Base-by-base conservation (phyloP, 2,329 filamentous ascomycete genomes). In the Alternaria conjuncta region DNA sequence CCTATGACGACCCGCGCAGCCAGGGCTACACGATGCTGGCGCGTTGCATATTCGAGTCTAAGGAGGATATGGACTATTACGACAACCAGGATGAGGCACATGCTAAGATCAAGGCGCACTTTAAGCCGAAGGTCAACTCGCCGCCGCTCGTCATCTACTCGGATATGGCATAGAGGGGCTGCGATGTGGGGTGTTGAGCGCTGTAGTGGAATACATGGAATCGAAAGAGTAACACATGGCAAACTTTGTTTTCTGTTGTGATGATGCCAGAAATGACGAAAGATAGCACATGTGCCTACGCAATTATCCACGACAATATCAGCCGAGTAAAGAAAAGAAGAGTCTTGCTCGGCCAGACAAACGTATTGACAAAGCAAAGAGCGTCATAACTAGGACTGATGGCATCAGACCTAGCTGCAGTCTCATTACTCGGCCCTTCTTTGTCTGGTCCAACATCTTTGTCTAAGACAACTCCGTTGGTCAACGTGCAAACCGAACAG, bases 1-100 rank as follows among this genome's bases (percentile, higher is more conserved):
- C 86, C 9, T 80, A 87, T 65, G 82, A 85, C 9, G 88, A 91
- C 70, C 81, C 85, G 18, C 87, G 89, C 28, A 85, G 84, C 68
- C 86, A 90, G 77, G 90, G 90, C 46, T 92, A 85, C 82, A 92
- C 88, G 8, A 72, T 92, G 57, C 84, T 87, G 15, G 86, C 86
- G 53, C 86, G 88, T 76, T 88, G 86, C 44, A 86, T 87, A 50
- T 93, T 93, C 74, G 84, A 85, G 49, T 89, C 81, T 75, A 82
- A 83, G 10, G 82, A 85, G 53, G 88, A 86, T 67, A 53, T 53
- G 49, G 49, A 53, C 49, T 53, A n/a, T 10, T 53, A 53, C 20
- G 49, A 53, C 30, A 53, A 53, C 28, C 20, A 53, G 28, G 49
- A 53, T 53, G 82, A 82, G 68, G 86, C 86, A 30, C 88, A 90